Evolutionary conservation across 2,329 filamentous ascomycete species (phyloP).

Genomic region (Scytalidium sp.): DNA sequence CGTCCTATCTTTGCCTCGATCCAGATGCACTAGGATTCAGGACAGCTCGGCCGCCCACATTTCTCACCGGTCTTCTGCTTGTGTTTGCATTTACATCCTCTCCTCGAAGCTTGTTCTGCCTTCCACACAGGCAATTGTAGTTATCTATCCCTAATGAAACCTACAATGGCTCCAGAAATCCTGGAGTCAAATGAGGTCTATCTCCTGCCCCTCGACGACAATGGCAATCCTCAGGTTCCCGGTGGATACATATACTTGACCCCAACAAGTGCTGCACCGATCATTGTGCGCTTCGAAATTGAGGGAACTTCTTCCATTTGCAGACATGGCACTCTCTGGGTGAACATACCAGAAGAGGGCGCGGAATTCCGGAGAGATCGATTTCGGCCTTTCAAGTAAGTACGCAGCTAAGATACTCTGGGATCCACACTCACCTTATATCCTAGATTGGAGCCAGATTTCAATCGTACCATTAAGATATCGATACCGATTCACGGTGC

Average conservation of each 20-base stretch:
- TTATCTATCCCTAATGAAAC: neutral
- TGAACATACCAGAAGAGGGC: slow-evolving; percentile 83
- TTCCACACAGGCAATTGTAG: neutral
- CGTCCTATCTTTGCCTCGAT: too few relatives aligned
- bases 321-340: slow-evolving; percentile 90
- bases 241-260: slow-evolving; percentile 92
- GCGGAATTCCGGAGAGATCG: slow-evolving; percentile 71
- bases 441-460: slow-evolving; percentile 78
- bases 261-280: slow-evolving; percentile 67
- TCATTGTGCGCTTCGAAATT: slow-evolving; percentile 83
- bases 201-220: slow-evolving; percentile 84
- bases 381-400: slow-evolving; percentile 89
- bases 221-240: slow-evolving; percentile 85
- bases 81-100: too few relatives aligned
- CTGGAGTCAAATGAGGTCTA: slow-evolving; percentile 74
- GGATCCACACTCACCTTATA: neutral
- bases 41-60: too few relatives aligned
- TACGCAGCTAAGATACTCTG: slow-evolving; percentile 5
- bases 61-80: too few relatives aligned
- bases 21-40: too few relatives aligned
- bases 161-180: slow-evolving; percentile 53
- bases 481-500: slow-evolving; percentile 80
- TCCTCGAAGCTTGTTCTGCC: too few relatives aligned
- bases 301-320: slow-evolving; percentile 96
- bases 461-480: slow-evolving; percentile 88